These are phyloP conservation scores for Setomelanomma holmii DNA, from an alignment of 2,329 filamentous ascomycete species.

Conservation along the genomic window DNA sequence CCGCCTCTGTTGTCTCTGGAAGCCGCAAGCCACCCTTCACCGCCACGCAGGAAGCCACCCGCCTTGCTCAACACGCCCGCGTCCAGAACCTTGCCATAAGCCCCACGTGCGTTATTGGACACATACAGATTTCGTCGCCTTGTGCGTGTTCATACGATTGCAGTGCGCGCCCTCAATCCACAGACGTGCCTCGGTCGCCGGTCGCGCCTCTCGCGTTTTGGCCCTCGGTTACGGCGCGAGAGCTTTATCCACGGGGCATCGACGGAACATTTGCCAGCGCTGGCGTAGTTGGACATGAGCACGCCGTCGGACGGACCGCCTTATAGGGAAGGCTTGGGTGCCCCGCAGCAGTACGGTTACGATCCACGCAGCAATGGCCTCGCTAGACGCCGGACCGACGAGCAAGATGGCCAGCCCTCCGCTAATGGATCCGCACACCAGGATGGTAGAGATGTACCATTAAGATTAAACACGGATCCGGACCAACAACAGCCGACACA, in stretches of 20 bases:
- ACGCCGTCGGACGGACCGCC: conserved; percentile 46
- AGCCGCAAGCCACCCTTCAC: conserved; percentile 14
- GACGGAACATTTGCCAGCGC: conserved; percentile 17
- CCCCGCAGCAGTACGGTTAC: conserved; percentile 34
- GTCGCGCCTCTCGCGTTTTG: conserved; percentile 12
- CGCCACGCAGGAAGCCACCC: conserved; percentile 7
- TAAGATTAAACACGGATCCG: conserved; percentile 40
- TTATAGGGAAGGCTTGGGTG: conserved; percentile 41
- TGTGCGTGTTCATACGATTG: neutral
- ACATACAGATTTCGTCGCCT: neutral
- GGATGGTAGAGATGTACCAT: conserved; percentile 28
- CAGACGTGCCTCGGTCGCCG: neutral
- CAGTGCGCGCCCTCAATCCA: neutral
- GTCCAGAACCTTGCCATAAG: neutral
- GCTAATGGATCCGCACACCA: conserved; percentile 33
- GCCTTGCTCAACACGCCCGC: neutral
- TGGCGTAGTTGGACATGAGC: conserved; percentile 42
- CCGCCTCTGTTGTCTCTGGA: conserved; percentile 20
- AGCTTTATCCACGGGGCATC: conserved; percentile 1
- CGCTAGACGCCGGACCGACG: conserved; percentile 39
- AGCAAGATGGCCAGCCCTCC: conserved; percentile 25
- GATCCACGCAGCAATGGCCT: conserved; percentile 44
- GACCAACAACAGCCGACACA: conserved; percentile 30
- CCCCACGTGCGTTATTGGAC: conserved; percentile 6
- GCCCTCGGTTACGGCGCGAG: conserved; percentile 14